Base-by-base conservation (phyloP, 495 filamentous ascomycete genomes). In the Cercophora samala region DNA sequence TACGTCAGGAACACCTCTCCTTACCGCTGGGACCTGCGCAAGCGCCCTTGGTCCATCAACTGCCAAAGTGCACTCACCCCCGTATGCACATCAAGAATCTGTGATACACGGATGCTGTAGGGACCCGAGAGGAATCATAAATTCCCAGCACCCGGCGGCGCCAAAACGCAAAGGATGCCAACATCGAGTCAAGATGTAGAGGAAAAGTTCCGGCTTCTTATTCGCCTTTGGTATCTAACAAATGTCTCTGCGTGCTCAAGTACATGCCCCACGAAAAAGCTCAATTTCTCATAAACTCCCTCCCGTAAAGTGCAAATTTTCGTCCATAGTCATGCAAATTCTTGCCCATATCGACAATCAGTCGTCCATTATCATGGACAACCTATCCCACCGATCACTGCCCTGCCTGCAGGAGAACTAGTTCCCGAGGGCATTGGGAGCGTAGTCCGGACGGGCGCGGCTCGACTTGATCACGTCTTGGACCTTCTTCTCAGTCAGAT, bases 391-490 rank as follows among this genome's bases (percentile, higher is more conserved):
- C n/a, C 22, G 53, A 56, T 21, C 22, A 19, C 53, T 56, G 53
- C 22, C 53, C n/a, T 4, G 53, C 53, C 22, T 61, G 19, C 32
- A 25, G 42, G 52, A 21, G 29, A 11, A 32, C 54, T 67, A 72
- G 60, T 67, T 69, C 22, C 66, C 68, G 11, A 67, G 69, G 55
- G 74, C 76, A 63, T 73, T 78, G 9, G 82, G 82, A n/a, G 77
- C 79, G 63, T 79, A 90, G 62, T 83, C 85, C 2, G 85, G 80
- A 68, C 87, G 87, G 37, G 91, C 88, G 62, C 92, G 85, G 56
- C 85, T 86, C 69, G 87, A 92, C 81, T 93, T 93, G 82, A 96
- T 91, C 51, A 93, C 87, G 58, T 84, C 84, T 81, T 96, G 91
- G 65, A 97, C 87, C 58, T 87, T 84, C 63, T 83, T 81, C 78